Evolutionary conservation across 2,329 filamentous ascomycete genomes (phyloP).

Genomic region (Didymella sp.): DNA sequence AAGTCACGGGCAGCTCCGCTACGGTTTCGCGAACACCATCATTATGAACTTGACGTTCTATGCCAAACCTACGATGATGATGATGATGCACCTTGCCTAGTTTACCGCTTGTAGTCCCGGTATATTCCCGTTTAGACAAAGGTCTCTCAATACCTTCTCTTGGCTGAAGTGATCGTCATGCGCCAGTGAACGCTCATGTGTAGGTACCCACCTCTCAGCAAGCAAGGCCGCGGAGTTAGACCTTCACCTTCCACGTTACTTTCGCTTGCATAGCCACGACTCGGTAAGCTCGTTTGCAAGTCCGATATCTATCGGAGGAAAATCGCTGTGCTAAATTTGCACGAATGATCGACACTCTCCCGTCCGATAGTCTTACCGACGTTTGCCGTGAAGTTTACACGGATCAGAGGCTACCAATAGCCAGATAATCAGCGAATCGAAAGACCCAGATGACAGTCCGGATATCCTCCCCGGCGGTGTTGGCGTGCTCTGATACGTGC

Average conservation of each 20-base stretch:
- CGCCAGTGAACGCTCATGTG: constrained; percentile 6
- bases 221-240: not conserved
- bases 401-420: not conserved
- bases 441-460: not conserved
- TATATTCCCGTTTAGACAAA: not conserved
- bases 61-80: not conserved
- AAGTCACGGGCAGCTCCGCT: constrained; percentile 6
- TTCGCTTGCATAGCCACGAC: constrained; percentile 7
- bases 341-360: constrained; percentile 2
- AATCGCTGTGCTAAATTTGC: not conserved
- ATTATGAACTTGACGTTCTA: not conserved
- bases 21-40: not conserved
- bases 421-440: not conserved
- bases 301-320: constrained; percentile 7
- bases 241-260: constrained; percentile 9
- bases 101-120: not conserved
- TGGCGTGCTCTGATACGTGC: constrained; percentile 6
- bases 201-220: constrained; percentile 2
- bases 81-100: not conserved
- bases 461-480: constrained; percentile 1
- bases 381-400: not conserved
- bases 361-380: constrained; percentile 1
- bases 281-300: constrained; percentile 7
- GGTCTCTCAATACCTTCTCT: not conserved
- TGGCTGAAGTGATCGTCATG: constrained; percentile 3